These are phyloP conservation scores for Ceratocystiopsis sp. DNA, from an alignment of 2,329 filamentous ascomycete genomes.

Conservation along the genomic window DNA sequence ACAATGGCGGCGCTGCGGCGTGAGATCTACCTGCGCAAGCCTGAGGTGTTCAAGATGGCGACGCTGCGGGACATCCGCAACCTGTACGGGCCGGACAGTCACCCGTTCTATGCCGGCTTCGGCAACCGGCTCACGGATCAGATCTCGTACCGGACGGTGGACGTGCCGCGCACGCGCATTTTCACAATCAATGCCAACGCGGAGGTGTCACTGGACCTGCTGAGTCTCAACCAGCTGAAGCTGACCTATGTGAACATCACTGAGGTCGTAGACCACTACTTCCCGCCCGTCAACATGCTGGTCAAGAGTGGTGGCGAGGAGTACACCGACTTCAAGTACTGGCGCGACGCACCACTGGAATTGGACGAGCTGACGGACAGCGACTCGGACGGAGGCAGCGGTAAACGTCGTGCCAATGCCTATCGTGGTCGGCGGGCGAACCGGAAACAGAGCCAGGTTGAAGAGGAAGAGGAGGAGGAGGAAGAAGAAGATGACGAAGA, in stretches of 20 bases:
- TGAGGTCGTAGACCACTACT: conserved; percentile 95
- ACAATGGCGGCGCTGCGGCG: conserved; percentile 85
- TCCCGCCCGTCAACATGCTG: conserved; percentile 75
- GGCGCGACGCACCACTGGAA: conserved; percentile 72
- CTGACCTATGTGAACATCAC: conserved; percentile 95
- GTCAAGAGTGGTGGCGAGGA: conserved; percentile 83
- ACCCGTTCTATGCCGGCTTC: conserved; percentile 92
- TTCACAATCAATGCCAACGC: conserved; percentile 96
- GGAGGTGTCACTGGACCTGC: conserved; percentile 78
- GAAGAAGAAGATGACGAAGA: conserved; percentile 24
- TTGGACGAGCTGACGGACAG: conserved; percentile 79
- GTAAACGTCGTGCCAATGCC: background rate
- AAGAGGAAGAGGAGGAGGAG: conserved; percentile 19
- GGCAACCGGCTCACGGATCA: conserved; percentile 94
- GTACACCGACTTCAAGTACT: conserved; percentile 95
- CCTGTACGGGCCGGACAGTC: conserved; percentile 59
- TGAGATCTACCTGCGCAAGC: conserved; percentile 89
- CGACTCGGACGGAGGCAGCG: conserved; percentile 40
- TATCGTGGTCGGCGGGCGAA: conserved; percentile 8
- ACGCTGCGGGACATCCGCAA: conserved; percentile 87
- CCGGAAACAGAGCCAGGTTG: conserved; percentile 14
- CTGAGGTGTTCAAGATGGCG: conserved; percentile 99
- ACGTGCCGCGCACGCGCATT: conserved; percentile 84
- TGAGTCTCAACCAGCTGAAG: conserved; percentile 86
- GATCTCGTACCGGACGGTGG: conserved; percentile 86